Percentiles rank a stretch among this genome's conserved stretches.
Evolutionary conservation across 768 basidiomycete species (phyloP).

Genomic region (Pisolithus marmoratus): DNA sequence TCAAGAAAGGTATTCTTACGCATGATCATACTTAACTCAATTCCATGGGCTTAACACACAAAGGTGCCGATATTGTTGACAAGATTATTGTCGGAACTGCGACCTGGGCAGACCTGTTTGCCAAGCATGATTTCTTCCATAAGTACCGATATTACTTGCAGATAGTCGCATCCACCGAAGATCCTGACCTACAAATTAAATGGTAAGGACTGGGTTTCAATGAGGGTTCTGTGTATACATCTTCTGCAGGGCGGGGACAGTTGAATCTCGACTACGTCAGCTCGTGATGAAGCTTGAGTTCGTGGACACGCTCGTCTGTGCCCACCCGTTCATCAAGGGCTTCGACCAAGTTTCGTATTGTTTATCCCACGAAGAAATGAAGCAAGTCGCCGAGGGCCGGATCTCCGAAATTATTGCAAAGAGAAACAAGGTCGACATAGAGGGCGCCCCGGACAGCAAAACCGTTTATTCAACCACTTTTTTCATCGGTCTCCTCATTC

Average conservation of each 20-base stretch:
- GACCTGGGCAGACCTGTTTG: conserved; percentile 90
- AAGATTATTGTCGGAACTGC: conserved; percentile 80
- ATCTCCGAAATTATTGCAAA: conserved; percentile 65
- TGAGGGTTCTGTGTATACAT: conserved; percentile 9
- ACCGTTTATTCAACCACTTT: conserved; percentile 95
- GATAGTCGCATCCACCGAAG: conserved; percentile 87
- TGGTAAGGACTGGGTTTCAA: conserved; percentile 53
- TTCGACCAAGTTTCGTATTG: conserved; percentile 88
- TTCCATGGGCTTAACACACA: conserved; percentile 9
- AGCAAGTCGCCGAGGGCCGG: conserved; percentile 83
- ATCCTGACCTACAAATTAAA: conserved; percentile 82
- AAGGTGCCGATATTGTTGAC: conserved; percentile 91
- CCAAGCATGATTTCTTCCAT: conserved; percentile 95
- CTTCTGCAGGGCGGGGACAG: conserved; percentile 77
- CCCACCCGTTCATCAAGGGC: conserved; percentile 93
- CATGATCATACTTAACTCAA: neutral
- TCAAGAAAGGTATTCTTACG: conserved; percentile 67
- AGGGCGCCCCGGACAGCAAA: conserved; percentile 67
- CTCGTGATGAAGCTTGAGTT: conserved; percentile 98
- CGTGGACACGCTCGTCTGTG: conserved; percentile 84
- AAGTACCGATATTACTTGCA: conserved; percentile 96
- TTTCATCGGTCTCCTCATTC: conserved; percentile 91
- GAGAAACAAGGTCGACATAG: conserved; percentile 73
- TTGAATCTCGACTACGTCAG: conserved; percentile 93
- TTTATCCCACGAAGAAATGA: conserved; percentile 80